A percentile compares a stretch with the other conserved stretches of the same genome.
Evolutionary conservation across 2,329 filamentous ascomycete genomes (phyloP).

Genomic region (Fusarium staphyleae): DNA sequence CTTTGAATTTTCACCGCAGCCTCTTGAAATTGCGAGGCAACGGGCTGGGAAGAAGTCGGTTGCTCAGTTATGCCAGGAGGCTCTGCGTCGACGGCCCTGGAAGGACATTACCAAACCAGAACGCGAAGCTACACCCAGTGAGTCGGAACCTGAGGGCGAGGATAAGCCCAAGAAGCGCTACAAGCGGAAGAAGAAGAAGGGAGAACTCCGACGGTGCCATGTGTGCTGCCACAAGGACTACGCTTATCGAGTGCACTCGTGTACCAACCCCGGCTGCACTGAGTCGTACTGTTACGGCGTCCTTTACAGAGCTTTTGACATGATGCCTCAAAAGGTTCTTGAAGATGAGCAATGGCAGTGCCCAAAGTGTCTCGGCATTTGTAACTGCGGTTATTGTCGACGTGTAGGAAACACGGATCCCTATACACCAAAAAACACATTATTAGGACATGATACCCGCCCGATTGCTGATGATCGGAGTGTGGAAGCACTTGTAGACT

Average conservation of each 20-base stretch:
- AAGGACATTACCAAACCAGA: constrained; percentile 76
- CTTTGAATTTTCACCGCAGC: constrained; percentile 69
- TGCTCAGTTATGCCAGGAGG: constrained; percentile 93
- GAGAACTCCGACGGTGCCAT: constrained; percentile 72
- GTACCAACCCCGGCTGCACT: constrained; percentile 72
- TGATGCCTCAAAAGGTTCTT: constrained; percentile 83
- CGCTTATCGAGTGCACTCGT: constrained; percentile 84
- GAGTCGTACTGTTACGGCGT: constrained; percentile 92
- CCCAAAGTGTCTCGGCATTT: constrained; percentile 84
- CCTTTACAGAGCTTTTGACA: constrained; percentile 88
- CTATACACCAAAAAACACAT: constrained; percentile 85
- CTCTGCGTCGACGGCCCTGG: constrained; percentile 80
- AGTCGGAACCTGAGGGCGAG: constrained; percentile 67
- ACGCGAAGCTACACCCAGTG: constrained; percentile 54
- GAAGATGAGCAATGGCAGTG: constrained; percentile 86
- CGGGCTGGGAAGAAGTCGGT: constrained; percentile 77
- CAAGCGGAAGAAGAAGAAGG: constrained; percentile 61
- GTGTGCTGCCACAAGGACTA: constrained; percentile 83
- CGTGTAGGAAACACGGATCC: constrained; percentile 71
- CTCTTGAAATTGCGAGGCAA: constrained; percentile 73
- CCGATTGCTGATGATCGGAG: constrained; percentile 90
- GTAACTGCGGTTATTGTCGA: constrained; percentile 84
- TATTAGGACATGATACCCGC: constrained; percentile 89
- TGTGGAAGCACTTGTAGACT: constrained; percentile 89
- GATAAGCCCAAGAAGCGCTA: constrained; percentile 68